Conservation (phyloP, 2,329 filamentous ascomycete genomes). For the Penicillium sp. region DNA sequence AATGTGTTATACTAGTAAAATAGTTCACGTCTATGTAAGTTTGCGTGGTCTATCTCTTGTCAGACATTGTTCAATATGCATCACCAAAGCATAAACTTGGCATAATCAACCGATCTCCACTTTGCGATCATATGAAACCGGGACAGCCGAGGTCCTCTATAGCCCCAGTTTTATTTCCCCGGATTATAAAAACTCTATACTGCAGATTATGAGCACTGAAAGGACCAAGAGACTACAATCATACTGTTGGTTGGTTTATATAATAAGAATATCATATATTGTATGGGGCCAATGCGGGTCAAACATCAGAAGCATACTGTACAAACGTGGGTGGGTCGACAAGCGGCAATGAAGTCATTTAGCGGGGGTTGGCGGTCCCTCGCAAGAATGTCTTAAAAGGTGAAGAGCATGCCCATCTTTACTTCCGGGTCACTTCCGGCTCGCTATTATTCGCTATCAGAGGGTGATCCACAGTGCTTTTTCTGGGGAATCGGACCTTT, state of each 20-base stretch:
- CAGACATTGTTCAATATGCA: too few species aligned
- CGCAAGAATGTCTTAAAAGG: conserved; percentile 17
- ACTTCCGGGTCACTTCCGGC: background rate
- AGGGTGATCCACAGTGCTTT: background rate
- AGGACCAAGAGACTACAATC: too few species aligned
- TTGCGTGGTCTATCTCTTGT: background rate
- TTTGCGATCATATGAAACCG: conserved; percentile 1
- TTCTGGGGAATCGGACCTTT: conserved; percentile 7
- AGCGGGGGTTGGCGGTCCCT: conserved; percentile 15
- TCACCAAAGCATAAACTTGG: background rate
- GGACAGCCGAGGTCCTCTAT: background rate
- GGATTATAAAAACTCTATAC: background rate
- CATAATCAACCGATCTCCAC: background rate
- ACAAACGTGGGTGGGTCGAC: background rate
- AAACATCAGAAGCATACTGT: background rate
- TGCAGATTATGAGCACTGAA: background rate
- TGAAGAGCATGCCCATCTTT: background rate
- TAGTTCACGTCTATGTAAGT: too few species aligned
- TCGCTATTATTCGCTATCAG: background rate
- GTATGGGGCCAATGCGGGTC: background rate
- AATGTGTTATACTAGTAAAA: too few species aligned
- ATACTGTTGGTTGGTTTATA: background rate
- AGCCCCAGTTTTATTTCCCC: background rate
- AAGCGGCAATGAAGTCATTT: background rate
- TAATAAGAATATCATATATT: background rate